phyloP scores from a whole-genome alignment of 2,329 filamentous ascomycete genomes.

The Fonsecaea erecta region DNA sequence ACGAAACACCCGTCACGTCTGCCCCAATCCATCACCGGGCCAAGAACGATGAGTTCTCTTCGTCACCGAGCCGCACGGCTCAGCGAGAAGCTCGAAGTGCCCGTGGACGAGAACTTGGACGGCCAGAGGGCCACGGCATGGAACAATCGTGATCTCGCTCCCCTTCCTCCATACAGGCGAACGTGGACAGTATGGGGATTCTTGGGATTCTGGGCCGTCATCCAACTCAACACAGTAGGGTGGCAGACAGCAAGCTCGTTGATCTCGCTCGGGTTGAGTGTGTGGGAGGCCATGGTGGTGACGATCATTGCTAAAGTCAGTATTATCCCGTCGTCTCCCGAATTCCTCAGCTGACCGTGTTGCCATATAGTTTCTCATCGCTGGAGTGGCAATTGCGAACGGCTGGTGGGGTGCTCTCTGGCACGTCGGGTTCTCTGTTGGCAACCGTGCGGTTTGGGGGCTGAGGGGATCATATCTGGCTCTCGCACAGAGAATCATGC shows the following conservation, averaged over 20 bases:
- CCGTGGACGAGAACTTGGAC: slow-evolving; percentile 20
- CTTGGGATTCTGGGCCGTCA: slow-evolving; percentile 29
- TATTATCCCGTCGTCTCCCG: slow-evolving; percentile 35
- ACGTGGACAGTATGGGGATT: slow-evolving; percentile 81
- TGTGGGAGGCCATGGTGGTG: slow-evolving; percentile 38
- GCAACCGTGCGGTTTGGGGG: slow-evolving; percentile 40
- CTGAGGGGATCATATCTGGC: slow-evolving; percentile 24
- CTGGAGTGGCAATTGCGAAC: slow-evolving; percentile 27
- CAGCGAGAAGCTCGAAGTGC: slow-evolving; percentile 24
- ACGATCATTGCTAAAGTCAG: slow-evolving; percentile 36
- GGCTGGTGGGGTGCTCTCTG: slow-evolving; percentile 17
- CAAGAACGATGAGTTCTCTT: slow-evolving; percentile 15
- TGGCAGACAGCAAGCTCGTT: slow-evolving; percentile 41
- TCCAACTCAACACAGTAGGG: slow-evolving; percentile 40
- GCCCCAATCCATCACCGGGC: neutral
- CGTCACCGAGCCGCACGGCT: slow-evolving; percentile 18
- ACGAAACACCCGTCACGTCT: neutral
- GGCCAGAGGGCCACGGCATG: slow-evolving; percentile 19
- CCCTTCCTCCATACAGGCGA: slow-evolving; percentile 61
- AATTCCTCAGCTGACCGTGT: slow-evolving; percentile 34
- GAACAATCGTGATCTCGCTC: slow-evolving; percentile 23
- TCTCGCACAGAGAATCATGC: slow-evolving; percentile 27
- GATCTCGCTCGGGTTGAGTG: slow-evolving; percentile 39
- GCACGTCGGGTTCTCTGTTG: slow-evolving; percentile 42
- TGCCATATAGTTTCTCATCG: slow-evolving; percentile 39